Conservation (phyloP, 139 green algal species). For the Zygnema cylindricum region DNA sequence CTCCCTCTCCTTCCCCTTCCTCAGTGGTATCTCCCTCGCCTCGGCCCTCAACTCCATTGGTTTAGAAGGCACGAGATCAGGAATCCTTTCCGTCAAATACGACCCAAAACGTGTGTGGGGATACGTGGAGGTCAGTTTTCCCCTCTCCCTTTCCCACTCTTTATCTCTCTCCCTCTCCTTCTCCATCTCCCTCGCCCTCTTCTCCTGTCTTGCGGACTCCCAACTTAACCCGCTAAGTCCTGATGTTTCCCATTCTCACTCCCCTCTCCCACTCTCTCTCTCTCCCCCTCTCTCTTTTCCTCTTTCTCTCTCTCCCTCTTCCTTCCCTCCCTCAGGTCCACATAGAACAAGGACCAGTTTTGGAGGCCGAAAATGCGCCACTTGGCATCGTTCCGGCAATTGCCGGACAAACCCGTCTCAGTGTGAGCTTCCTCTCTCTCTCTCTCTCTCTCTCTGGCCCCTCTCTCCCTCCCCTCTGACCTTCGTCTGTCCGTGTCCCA, state of each 20-base stretch:
- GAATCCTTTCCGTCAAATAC: conserved; percentile 12
- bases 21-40: conserved; percentile 23
- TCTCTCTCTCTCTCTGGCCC: no score
- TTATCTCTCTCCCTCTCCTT: no score
- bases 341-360: conserved; percentile 91
- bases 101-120: conserved; percentile 21
- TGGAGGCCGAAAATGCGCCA: conserved; percentile 71
- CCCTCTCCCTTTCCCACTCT: no score
- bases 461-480: no score
- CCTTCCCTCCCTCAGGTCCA: conserved; percentile 93
- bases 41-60: conserved; percentile 2
- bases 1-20: no score
- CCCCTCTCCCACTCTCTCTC: no score
- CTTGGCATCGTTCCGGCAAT: conserved; percentile 86
- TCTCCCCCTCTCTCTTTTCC: background rate
- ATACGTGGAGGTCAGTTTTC: conserved; percentile 36
- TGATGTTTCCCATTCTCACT: no score
- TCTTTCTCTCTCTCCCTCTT: conserved; percentile 65
- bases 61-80: background rate
- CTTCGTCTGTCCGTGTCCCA: no score
- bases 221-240: no score
- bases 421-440: conserved; percentile 32
- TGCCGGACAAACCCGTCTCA: conserved; percentile 70
- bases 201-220: no score
- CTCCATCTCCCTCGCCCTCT: no score